A percentile compares a stretch with the other conserved stretches of the same genome.
phyloP scores from a whole-genome alignment of 345 rosid species.

The Carallia brachiata region DNA sequence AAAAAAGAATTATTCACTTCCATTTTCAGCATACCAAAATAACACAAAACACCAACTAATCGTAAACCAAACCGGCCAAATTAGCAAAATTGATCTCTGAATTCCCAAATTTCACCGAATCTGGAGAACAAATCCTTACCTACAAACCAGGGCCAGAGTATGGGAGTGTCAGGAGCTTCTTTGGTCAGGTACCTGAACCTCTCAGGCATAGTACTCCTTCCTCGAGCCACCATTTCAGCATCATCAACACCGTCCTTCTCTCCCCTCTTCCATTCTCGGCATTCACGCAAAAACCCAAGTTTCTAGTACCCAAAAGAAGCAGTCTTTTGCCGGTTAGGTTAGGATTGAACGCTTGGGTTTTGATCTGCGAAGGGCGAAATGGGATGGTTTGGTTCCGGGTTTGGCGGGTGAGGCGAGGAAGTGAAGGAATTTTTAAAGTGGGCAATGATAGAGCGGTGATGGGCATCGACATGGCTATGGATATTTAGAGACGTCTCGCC shows the following conservation, averaged over 20 bases:
- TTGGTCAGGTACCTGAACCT: slow-evolving; percentile 78
- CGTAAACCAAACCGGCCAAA: neutral
- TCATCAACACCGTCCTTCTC: slow-evolving; percentile 35
- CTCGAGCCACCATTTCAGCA: slow-evolving; percentile 50
- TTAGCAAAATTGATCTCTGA: neutral
- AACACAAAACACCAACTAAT: neutral
- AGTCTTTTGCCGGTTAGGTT: slow-evolving; percentile 10
- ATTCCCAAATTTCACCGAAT: neutral
- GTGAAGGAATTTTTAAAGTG: slow-evolving; percentile 12
- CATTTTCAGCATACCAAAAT: neutral
- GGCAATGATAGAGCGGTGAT: slow-evolving; percentile 17
- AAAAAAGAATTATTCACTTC: neutral
- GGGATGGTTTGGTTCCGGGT: slow-evolving; percentile 2
- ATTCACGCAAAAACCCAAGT: slow-evolving; percentile 31
- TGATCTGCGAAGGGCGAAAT: slow-evolving; percentile 4
- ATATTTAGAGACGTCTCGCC: slow-evolving; percentile 1
- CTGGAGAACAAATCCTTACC: slow-evolving; percentile 41
- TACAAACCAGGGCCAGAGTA: slow-evolving; percentile 80
- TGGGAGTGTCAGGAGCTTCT: slow-evolving; percentile 69
- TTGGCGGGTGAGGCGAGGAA: slow-evolving; percentile 16
- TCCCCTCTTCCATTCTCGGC: slow-evolving; percentile 35
- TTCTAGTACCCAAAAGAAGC: slow-evolving; percentile 17
- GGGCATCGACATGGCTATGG: slow-evolving; percentile 14
- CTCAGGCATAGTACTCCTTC: slow-evolving; percentile 84
- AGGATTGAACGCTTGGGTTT: slow-evolving; percentile 6